Evolutionary conservation across 257 asterid genomes (phyloP), one percentile per base, ranked within the genome.

Genomic region (Lavandula angustifolia): DNA sequence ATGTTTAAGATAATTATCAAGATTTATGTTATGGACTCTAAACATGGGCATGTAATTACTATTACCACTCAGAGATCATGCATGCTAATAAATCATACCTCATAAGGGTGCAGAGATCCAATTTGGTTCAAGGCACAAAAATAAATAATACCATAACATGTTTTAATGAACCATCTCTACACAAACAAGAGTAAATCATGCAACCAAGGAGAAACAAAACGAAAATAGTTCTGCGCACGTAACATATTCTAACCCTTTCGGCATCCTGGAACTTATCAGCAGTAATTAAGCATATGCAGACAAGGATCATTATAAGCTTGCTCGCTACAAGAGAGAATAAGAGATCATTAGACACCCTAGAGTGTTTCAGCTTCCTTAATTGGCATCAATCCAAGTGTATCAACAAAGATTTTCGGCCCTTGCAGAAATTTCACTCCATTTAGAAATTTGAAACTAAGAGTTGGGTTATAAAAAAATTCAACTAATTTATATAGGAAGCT

Each of bases 401-500:
- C 18, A 6, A 48, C 56, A 46, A 47, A 61, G 17, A 61, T 61
- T 31, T 3, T 6, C 9, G 16, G 10, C 33, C 33, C 18, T 1
- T 1, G 10, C 9, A 14, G 4, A 43, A 12, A 6, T 60, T 29
- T 35, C n/a, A n/a, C n/a, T n/a, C n/a, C n/a, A n/a, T n/a, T n/a
- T n/a, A n/a, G n/a, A n/a, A n/a, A n/a, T n/a, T n/a, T n/a, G n/a
- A n/a, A n/a, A n/a, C n/a, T n/a, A n/a, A n/a, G n/a, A n/a, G n/a
- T 51, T 37, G 46, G 61, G 42, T 29, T 17, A 33, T 12, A 38
- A 17, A 18, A 31, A 37, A 32, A 14, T 33, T 64, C 27, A 9
- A 53, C 50, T 46, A 32, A 16, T n/a, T 16, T 41, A 32, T 60
- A 51, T 32, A 14, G 44, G 64, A 48, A 66, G 40, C 70, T 47